Evolutionary conservation across 2,329 filamentous ascomycete genomes (phyloP).

Genomic region (Claviceps sp.): DNA sequence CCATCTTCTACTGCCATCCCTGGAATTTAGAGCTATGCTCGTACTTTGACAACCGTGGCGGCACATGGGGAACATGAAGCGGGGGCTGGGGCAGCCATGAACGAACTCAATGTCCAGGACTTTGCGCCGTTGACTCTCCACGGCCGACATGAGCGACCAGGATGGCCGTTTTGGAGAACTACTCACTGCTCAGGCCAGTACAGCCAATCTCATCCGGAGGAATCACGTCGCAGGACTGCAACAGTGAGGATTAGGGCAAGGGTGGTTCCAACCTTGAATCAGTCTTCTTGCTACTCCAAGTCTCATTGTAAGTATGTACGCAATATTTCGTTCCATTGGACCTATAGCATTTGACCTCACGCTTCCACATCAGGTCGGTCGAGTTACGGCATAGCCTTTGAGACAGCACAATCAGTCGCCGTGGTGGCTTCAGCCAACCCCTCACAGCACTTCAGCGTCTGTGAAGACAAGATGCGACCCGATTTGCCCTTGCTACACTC

Average conservation of each 20-base stretch:
- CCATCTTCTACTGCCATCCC: constrained; percentile 23
- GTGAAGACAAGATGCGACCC: not conserved
- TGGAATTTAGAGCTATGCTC: constrained; percentile 29
- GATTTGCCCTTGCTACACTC: not conserved
- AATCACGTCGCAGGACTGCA: constrained; percentile 21
- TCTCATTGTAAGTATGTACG: not conserved
- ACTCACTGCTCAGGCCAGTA: constrained; percentile 29
- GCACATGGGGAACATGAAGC: constrained; percentile 15
- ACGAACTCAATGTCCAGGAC: constrained; percentile 68
- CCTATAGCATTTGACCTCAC: not conserved
- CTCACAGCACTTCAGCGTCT: not conserved
- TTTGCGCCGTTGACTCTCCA: constrained; percentile 75
- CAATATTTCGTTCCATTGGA: no score
- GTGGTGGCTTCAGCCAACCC: no score
- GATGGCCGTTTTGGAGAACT: constrained; percentile 41
- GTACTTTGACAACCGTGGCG: constrained; percentile 38
- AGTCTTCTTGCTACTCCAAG: not conserved
- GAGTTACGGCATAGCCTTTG: not conserved
- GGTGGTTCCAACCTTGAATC: not conserved
- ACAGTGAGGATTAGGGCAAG: constrained; percentile 9
- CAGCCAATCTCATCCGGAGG: constrained; percentile 24
- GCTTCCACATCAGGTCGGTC: not conserved
- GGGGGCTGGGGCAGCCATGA: constrained; percentile 45
- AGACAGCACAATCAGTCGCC: no score
- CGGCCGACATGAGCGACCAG: constrained; percentile 49